These are phyloP conservation scores for Septoria linicola DNA, from an alignment of 2,329 filamentous ascomycete species.

Conservation along the genomic window DNA sequence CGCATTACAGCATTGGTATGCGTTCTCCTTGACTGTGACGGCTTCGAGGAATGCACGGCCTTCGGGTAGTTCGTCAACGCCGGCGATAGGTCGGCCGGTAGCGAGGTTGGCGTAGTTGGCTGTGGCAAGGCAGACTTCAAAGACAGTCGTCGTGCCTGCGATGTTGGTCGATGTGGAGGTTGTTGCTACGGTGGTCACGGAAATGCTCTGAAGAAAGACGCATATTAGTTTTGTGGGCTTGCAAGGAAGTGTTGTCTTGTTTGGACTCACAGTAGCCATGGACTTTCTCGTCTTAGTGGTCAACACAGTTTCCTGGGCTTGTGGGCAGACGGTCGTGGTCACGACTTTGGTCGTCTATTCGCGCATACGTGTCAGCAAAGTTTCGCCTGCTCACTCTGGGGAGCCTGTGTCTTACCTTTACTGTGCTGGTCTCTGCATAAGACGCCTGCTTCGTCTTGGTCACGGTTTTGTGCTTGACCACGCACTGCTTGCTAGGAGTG, in stretches of 20 bases:
- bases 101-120: neutral
- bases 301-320: too few species aligned
- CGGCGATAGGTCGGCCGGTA: neutral
- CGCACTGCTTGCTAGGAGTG: neutral
- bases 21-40: neutral
- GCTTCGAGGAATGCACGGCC: neutral
- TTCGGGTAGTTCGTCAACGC: neutral
- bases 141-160: neutral
- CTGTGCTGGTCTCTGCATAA: neutral
- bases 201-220: neutral
- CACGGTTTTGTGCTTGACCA: neutral
- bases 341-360: too few species aligned
- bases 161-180: neutral
- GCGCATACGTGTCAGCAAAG: too few species aligned
- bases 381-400: too few species aligned
- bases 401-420: too few species aligned
- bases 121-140: neutral
- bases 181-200: too few species aligned
- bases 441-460: neutral
- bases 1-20: slow-evolving; percentile 1
- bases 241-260: too few species aligned
- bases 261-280: neutral
- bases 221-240: too few species aligned
- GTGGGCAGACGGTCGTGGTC: neutral
- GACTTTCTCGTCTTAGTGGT: neutral